Evolutionary conservation across 352 stramenopile genomes (phyloP), one percentile per base, ranked within the genome.

Genomic region (Globisporangium recalcitrans): DNA sequence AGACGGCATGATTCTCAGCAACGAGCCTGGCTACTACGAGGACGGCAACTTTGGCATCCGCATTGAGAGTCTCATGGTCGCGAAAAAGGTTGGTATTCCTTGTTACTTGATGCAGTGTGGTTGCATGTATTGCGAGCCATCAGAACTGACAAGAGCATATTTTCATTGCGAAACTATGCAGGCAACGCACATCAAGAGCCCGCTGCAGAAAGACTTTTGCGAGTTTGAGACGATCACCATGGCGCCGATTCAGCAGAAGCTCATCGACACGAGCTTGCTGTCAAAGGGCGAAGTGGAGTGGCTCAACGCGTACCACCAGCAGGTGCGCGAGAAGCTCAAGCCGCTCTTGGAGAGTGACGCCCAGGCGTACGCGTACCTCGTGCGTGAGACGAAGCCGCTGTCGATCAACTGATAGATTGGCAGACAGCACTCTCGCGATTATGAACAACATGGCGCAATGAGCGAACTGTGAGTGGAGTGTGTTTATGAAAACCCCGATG

Each of bases 21-120:
- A 99, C 70, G 98, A 95, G 68, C 98, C 98, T 38, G 98, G 98
- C 4, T 99, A 99, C 73, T 99, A 99, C 68, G 91, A 98, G 65
- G 85, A 97, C 65, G 97, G 96, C 42, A 87, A 96, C 47, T 99
- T 99, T 80, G 97, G 98, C 36, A 98, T 99, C 66, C 95, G 98
- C 59, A 99, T 99, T 62, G 98, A 99, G 73, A 99, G 98, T 67
- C 76, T 99, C 19, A 78, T 99, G 64, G 85, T 98, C 64, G 92
- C 91, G 59, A 87, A 96, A 67, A 93, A 97, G 72, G 92, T 95
- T 22, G 68, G 81, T 59, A n/a, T 16, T 19, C 11, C 19, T 3
- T 44, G 4, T n/a, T 44, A 14, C 19, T 9, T 38, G 14, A 44
- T 44, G n/a, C 14, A 19, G 5, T 19, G 36, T 44, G 36, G 19